Evolutionary conservation across 2,329 filamentous ascomycete genomes (phyloP).

Genomic region (Epichloe coenophiala): DNA sequence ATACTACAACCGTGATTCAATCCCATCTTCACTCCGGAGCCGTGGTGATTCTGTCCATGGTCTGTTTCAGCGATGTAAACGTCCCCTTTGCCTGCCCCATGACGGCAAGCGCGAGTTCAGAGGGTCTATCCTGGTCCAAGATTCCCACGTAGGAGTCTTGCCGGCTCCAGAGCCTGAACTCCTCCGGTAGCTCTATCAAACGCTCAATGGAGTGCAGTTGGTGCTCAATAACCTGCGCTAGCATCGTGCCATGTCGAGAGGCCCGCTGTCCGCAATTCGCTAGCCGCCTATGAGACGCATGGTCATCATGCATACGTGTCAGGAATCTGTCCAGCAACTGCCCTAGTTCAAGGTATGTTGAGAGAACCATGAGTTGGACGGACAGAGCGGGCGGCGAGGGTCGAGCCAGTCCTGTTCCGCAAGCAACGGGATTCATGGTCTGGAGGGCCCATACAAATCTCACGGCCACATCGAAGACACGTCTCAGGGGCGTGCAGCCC

Average conservation of each 20-base stretch:
- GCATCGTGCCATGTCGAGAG: not conserved
- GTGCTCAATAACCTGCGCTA: not conserved
- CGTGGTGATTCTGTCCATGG: not conserved
- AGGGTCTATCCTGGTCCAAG: not conserved
- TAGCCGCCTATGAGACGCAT: too few species aligned
- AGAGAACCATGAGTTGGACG: not conserved
- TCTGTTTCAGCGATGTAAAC: not conserved
- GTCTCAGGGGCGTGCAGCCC: not conserved
- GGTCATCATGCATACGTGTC: not conserved
- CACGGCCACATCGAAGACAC: not conserved
- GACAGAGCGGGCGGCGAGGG: not conserved
- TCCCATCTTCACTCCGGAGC: too few species aligned
- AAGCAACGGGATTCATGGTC: not conserved
- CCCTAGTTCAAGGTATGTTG: not conserved
- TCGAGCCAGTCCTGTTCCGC: not conserved
- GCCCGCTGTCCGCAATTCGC: not conserved
- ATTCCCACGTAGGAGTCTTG: not conserved
- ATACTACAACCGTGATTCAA: too few species aligned
- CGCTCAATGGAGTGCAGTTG: not conserved
- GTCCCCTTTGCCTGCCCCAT: not conserved
- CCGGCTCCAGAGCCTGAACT: not conserved
- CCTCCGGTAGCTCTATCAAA: not conserved
- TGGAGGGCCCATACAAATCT: not conserved
- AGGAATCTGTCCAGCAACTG: not conserved
- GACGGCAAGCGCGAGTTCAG: not conserved